Conservation (phyloP, 345 rosid species). For the Cardamine occulta region DNA sequence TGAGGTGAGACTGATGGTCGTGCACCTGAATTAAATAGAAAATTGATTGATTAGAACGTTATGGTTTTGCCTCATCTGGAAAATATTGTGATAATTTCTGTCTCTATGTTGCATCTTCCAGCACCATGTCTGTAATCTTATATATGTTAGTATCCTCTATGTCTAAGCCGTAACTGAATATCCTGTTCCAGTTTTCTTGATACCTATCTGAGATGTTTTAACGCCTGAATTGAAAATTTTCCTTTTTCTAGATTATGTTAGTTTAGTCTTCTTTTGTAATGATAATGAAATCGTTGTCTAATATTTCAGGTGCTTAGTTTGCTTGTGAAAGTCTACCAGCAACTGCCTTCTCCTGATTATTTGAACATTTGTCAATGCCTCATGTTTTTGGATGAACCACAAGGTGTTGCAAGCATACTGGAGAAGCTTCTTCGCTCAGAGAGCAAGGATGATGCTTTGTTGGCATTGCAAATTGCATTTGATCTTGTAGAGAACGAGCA, state of each 20-base stretch:
- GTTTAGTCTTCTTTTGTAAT: constrained; percentile 17
- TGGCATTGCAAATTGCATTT: constrained; percentile 92
- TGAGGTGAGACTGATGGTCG: constrained; percentile 60
- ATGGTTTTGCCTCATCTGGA: constrained; percentile 19
- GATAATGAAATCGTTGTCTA: constrained; percentile 27
- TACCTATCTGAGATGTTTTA: constrained; percentile 10
- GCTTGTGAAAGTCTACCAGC: constrained; percentile 86
- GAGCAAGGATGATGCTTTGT: constrained; percentile 81
- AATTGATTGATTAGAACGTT: constrained; percentile 6
- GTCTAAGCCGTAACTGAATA: background rate
- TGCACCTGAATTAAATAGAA: background rate
- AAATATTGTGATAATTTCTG: constrained; percentile 6
- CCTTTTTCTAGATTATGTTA: background rate
- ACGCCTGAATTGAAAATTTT: background rate
- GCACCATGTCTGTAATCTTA: background rate
- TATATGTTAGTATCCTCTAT: constrained; percentile 16
- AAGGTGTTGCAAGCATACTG: constrained; percentile 78
- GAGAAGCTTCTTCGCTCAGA: constrained; percentile 92
- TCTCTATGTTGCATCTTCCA: constrained; percentile 15
- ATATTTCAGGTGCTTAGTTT: constrained; percentile 82
- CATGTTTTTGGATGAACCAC: constrained; percentile 96
- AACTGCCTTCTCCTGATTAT: constrained; percentile 92
- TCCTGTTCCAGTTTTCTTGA: constrained; percentile 1
- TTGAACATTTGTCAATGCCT: constrained; percentile 96
- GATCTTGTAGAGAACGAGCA: constrained; percentile 99